Evolutionary conservation across 768 basidiomycete species (phyloP).

Genomic region (Trametes elegans): DNA sequence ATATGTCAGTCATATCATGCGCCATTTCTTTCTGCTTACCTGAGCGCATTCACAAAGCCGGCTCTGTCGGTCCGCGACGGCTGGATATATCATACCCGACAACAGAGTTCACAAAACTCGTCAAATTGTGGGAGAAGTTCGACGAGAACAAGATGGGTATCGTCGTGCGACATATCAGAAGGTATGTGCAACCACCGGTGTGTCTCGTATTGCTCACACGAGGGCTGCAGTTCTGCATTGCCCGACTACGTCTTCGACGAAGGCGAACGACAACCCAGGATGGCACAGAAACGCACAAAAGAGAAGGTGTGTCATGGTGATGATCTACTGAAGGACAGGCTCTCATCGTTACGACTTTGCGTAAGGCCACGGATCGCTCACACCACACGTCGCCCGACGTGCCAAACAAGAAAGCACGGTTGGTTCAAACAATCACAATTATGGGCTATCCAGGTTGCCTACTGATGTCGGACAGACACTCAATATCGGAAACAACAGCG

Average conservation of each 20-base stretch:
- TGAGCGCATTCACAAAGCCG: slow-evolving; percentile 48
- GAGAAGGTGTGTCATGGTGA: slow-evolving; percentile 45
- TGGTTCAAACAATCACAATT: slow-evolving; percentile 13
- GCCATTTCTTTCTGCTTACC: background rate
- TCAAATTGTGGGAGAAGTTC: slow-evolving; percentile 94
- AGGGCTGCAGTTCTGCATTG: slow-evolving; percentile 53
- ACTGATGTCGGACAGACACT: slow-evolving; percentile 11
- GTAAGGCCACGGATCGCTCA: slow-evolving; percentile 61
- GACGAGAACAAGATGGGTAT: slow-evolving; percentile 93
- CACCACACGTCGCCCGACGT: slow-evolving; percentile 61
- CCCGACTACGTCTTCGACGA: slow-evolving; percentile 83
- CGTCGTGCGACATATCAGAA: slow-evolving; percentile 89
- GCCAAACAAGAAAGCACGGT: slow-evolving; percentile 82
- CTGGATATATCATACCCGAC: slow-evolving; percentile 98
- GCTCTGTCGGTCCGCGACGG: slow-evolving; percentile 71
- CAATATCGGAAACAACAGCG: slow-evolving; percentile 7
- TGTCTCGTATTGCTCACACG: slow-evolving; percentile 1
- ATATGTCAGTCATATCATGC: too few relatives aligned
- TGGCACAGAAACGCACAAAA: slow-evolving; percentile 74
- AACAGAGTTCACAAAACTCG: slow-evolving; percentile 89
- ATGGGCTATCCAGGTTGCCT: background rate
- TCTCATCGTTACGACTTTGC: slow-evolving; percentile 14
- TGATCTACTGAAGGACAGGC: background rate
- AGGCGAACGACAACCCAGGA: slow-evolving; percentile 74
- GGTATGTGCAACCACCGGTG: slow-evolving; percentile 41